Base-by-base conservation (phyloP, 768 basidiomycete species). In the Nidula microcarpa region DNA sequence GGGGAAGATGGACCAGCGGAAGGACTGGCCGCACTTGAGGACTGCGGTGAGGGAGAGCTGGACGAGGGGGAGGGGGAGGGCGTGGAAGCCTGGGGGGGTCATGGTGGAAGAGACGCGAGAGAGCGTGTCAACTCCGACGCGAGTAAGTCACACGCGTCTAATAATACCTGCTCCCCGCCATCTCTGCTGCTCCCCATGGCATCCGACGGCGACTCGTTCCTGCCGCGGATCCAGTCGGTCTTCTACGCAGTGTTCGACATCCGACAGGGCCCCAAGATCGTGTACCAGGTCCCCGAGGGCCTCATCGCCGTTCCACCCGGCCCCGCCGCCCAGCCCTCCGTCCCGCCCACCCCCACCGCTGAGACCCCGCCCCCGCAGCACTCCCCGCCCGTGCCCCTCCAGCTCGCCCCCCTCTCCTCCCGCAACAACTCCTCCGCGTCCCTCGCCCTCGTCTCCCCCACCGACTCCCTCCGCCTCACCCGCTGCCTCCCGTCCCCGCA, bases 201-300 rank as follows among this genome's bases (percentile, higher is more conserved):
- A 53, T 23, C 23, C 23, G 64, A 69, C 53, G 65, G 65, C n/a
- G 85, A 85, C 66, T 91, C 89, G 8, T 93, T 89, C 70, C 78
- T 87, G 45, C 90, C 90, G 36, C 75, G 79, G 49, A 88, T 92
- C 53, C 84, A 87, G 60, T 94, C 92, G 9, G 88, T 96, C 11
- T 98, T 98, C 74, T 98, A 97, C 63, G 88, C 95, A 3, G 85
- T 89, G 11, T 98, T 99, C 66, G 93, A 98, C 69, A 79, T 87
- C 36, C 73, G 72, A 5, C 83, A 88, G 51, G 96, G 97, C 2
- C 91, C 94, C 2, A 91, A 91, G 62, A 89, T 98, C 45, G 85
- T 92, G 4, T 89, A 89, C 62, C 95, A 98, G 70, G 94, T 97
- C 6, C 96, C 96, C 1, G 96, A 97, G 65, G 91, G 86, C 43